A percentile compares a stretch with the other conserved stretches of the same genome.
phyloP scores from a whole-genome alignment of 176 grass and related monocot genomes.

The Carex littledalei region DNA sequence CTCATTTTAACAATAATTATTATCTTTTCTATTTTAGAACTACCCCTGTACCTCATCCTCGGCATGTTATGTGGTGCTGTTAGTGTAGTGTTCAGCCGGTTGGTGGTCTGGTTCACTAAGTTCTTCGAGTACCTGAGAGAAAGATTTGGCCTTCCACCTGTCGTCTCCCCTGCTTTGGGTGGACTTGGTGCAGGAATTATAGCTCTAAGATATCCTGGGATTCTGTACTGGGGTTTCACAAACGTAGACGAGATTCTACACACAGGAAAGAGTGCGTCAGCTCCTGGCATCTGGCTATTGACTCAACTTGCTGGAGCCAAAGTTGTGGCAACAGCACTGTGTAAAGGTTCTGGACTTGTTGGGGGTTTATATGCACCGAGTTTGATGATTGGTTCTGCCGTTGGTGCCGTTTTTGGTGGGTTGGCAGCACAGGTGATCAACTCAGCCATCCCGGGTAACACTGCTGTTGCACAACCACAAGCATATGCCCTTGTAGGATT shows the following conservation, averaged over 20 bases:
- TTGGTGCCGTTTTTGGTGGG: conserved; percentile 94
- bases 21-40: conserved; percentile 42
- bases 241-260: conserved; percentile 97
- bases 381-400: conserved; percentile 92
- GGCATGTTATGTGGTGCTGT: conserved; percentile 89
- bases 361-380: conserved; percentile 96
- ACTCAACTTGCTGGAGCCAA: conserved; percentile 84
- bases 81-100: conserved; percentile 66
- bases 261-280: conserved; percentile 90
- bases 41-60: conserved; percentile 88
- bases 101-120: conserved; percentile 73
- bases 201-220: conserved; percentile 93
- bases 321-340: conserved; percentile 89
- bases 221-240: conserved; percentile 97
- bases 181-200: conserved; percentile 87
- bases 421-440: conserved; percentile 86
- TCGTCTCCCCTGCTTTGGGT: conserved; percentile 82
- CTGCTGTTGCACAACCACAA: conserved; percentile 90
- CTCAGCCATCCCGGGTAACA: conserved; percentile 89
- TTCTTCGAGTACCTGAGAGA: conserved; percentile 62
- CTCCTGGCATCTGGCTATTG: conserved; percentile 92
- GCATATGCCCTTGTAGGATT: conserved; percentile 86
- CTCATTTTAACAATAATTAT: neutral
- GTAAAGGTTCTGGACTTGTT: conserved; percentile 93
- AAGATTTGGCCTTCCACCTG: conserved; percentile 64